Percentiles rank a stretch among this genome's conserved stretches.
phyloP scores from a whole-genome alignment of 2,329 filamentous ascomycete species.

The Xylaria sp. region DNA sequence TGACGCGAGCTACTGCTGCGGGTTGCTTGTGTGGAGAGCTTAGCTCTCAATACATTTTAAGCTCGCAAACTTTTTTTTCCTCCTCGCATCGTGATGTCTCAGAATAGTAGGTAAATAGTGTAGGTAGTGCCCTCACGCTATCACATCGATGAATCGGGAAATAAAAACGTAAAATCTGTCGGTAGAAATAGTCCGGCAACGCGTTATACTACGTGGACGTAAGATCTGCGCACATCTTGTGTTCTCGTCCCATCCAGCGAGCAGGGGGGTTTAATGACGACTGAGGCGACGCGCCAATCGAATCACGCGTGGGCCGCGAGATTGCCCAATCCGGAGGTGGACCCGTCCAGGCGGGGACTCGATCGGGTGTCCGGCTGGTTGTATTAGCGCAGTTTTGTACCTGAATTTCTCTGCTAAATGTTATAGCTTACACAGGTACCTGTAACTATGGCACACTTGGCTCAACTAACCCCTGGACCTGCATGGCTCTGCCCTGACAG shows the following conservation, averaged over 20 bases:
- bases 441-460: constrained; percentile 3
- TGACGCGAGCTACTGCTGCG: neutral
- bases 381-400: neutral
- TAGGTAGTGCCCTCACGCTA: constrained; percentile 4
- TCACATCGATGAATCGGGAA: constrained; percentile 12
- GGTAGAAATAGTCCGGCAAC: neutral
- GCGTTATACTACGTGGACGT: constrained; percentile 33
- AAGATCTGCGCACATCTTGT: constrained; percentile 32
- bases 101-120: neutral
- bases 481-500: constrained; percentile 15
- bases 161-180: neutral
- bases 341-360: constrained; percentile 10
- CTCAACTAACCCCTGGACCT: neutral
- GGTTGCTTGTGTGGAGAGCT: neutral
- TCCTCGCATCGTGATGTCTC: neutral
- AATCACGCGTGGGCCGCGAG: constrained; percentile 35
- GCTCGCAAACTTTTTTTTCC: neutral
- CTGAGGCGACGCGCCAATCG: constrained; percentile 36
- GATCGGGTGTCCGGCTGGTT: constrained; percentile 32
- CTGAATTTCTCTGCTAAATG: too few species aligned
- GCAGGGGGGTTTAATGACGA: constrained; percentile 34
- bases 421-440: neutral
- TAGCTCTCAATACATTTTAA: neutral
- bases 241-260: constrained; percentile 37
- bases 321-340: constrained; percentile 42